Conservation (phyloP, 768 basidiomycete genomes). For the Favolaschia claudopus region DNA sequence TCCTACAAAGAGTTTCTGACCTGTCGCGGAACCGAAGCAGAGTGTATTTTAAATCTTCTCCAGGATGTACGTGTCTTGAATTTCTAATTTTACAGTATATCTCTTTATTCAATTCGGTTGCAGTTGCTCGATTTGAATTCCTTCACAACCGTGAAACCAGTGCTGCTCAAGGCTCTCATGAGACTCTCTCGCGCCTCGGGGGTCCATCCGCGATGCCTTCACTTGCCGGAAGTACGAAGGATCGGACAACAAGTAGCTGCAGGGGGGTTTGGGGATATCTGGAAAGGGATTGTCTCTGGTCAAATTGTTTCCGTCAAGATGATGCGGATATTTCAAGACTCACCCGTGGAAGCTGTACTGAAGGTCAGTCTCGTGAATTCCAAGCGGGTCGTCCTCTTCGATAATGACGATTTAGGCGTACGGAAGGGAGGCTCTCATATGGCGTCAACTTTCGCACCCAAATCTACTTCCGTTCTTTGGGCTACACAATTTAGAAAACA, state of each 20-base stretch:
- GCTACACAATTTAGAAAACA: constrained; percentile 19
- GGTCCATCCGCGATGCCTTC: constrained; percentile 14
- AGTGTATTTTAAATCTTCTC: constrained; percentile 11
- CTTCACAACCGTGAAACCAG: background rate
- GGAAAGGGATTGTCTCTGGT: constrained; percentile 15
- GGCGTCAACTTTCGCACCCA: constrained; percentile 29
- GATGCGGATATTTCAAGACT: constrained; percentile 10
- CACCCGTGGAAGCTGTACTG: constrained; percentile 7
- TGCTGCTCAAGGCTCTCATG: constrained; percentile 6
- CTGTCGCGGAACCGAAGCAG: background rate
- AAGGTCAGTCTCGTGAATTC: background rate
- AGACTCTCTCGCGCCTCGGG: constrained; percentile 16
- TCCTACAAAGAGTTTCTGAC: constrained; percentile 3
- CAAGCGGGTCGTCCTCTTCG: too few species aligned
- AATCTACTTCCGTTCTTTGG: constrained; percentile 32
- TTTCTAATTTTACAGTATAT: background rate
- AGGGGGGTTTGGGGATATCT: constrained; percentile 20
- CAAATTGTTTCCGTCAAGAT: constrained; percentile 22
- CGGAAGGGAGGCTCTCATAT: constrained; percentile 28
- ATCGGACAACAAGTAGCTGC: constrained; percentile 17
- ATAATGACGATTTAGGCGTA: background rate
- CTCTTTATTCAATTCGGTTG: too few species aligned
- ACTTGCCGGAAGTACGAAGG: constrained; percentile 2
- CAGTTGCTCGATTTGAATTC: constrained; percentile 11
- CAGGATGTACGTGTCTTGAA: constrained; percentile 4